Base-by-base conservation (phyloP, 1,284 basidiomycete species). In the Cryptococcus deneoformans region DNA sequence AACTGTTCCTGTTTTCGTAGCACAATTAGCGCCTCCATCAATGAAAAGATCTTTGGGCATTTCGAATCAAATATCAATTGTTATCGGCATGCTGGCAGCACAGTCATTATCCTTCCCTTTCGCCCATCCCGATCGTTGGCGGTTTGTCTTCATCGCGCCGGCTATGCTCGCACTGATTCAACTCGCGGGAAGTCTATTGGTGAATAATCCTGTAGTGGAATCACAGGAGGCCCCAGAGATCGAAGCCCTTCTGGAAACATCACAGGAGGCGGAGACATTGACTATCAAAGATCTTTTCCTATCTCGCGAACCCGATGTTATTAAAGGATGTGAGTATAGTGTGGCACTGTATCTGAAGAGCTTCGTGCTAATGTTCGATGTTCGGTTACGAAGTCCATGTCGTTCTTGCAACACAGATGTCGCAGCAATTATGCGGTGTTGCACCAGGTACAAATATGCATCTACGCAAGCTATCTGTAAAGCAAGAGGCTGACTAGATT, bases 31-130 rank as follows among this genome's bases (percentile, higher is more conserved):
- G 1, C 80, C 80, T 0, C 53, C 73, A 0, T 37, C 64, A 6
- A 65, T 79, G 29, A 71, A 71, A 39, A 72, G 74, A 11, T 71
- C 76, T 3, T 64, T 80, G 16, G 80, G 80, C 0, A 79, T 80
- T 36, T 59, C 76, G 36, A 81, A 80, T 62, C 80, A 79, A 59
- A 63, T 76, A 14, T 72, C 68, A 53, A 79, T 79, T 54, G 75
- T 77, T 29, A 35, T 72, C 8, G 77, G 76, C 4, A 72, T 79
- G 58, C 69, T 80, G 38, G 47, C 66, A 4, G 78, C 75, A 0
- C 79, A 80, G 58, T 67, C 71, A 2, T 60, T 79, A 0, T 76
- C 77, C 1, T 72, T 77, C 40, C 76, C 71, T 9, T 67, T 75
- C 40, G 66, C 68, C 0, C 35, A 59, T 42, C 64, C 67, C 9